A percentile compares a stretch with the other conserved stretches of the same genome.
Evolutionary conservation across 805 yeast species (phyloP).

Genomic region (Saturnispora dispora): DNA sequence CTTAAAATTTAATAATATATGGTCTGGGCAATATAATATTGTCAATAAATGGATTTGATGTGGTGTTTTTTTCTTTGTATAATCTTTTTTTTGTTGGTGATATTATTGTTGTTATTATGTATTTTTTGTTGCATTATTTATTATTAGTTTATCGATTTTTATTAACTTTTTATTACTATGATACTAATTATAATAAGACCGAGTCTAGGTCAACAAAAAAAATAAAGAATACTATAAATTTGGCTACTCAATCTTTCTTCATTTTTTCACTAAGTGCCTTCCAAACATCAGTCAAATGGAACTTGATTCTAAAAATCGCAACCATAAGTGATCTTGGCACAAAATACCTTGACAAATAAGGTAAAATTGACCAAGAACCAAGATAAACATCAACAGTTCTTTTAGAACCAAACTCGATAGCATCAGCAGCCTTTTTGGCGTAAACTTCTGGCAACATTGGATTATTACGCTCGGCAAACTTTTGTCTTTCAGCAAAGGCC

Average conservation of each 20-base stretch:
- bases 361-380: slow-evolving; percentile 32
- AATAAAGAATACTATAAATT: background rate
- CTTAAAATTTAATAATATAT: background rate
- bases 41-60: background rate
- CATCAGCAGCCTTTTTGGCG: slow-evolving; percentile 46
- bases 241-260: background rate
- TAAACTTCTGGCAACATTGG: slow-evolving; percentile 56
- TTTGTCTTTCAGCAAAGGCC: slow-evolving; percentile 42
- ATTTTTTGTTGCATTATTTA: background rate
- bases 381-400: slow-evolving; percentile 44
- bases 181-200: background rate
- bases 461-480: slow-evolving; percentile 47
- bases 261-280: slow-evolving; percentile 18
- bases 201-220: background rate
- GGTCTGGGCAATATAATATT: background rate
- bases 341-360: slow-evolving; percentile 19
- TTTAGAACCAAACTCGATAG: slow-evolving; percentile 31
- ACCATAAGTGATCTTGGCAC: slow-evolving; percentile 22
- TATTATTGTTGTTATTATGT: background rate
- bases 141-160: background rate
- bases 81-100: background rate
- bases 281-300: slow-evolving; percentile 31
- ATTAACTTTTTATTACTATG: background rate
- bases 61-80: background rate
- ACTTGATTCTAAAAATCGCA: slow-evolving; percentile 22